These are phyloP conservation scores for Lactifluus rugatus DNA, from an alignment of 768 basidiomycete genomes.

Conservation along the genomic window DNA sequence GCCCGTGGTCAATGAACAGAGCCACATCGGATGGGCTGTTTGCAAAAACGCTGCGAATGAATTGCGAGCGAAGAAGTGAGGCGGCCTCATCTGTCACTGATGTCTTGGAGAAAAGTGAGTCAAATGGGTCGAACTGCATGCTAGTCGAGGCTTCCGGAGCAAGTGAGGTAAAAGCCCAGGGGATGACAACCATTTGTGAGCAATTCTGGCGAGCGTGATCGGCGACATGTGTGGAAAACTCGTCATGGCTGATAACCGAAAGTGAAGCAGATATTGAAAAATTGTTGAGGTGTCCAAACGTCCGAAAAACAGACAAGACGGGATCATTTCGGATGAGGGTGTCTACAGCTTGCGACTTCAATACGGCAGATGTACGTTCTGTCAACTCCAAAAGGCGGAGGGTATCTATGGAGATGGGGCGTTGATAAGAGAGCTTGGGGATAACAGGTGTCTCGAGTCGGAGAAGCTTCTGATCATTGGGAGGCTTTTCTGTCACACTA, in stretches of 20 bases:
- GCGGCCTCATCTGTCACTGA: slow-evolving; percentile 39
- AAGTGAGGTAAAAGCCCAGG: slow-evolving; percentile 53
- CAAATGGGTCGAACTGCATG: slow-evolving; percentile 51
- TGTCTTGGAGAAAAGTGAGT: slow-evolving; percentile 58
- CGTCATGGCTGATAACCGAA: slow-evolving; percentile 65
- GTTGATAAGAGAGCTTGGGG: slow-evolving; percentile 21
- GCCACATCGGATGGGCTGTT: slow-evolving; percentile 68
- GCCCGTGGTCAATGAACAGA: slow-evolving; percentile 73
- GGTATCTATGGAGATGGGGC: slow-evolving; percentile 48
- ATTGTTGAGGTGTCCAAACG: slow-evolving; percentile 64
- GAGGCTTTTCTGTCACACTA: neutral
- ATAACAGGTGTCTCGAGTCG: neutral
- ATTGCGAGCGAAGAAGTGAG: slow-evolving; percentile 64
- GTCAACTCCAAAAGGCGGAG: slow-evolving; percentile 86
- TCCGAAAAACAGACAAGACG: slow-evolving; percentile 61
- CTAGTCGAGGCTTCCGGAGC: slow-evolving; percentile 22
- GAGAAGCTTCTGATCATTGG: neutral
- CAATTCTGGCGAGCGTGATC: slow-evolving; percentile 45
- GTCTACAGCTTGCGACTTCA: slow-evolving; percentile 72
- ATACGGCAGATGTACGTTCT: slow-evolving; percentile 76
- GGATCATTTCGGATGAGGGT: slow-evolving; percentile 62
- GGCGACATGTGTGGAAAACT: slow-evolving; percentile 58
- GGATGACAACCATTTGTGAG: slow-evolving; percentile 72
- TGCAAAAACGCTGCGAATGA: slow-evolving; percentile 74
- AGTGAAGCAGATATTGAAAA: slow-evolving; percentile 60